These are phyloP conservation scores for Yamadazyma dushanensis DNA, from an alignment of 1,139 yeast species.

Conservation along the genomic window DNA sequence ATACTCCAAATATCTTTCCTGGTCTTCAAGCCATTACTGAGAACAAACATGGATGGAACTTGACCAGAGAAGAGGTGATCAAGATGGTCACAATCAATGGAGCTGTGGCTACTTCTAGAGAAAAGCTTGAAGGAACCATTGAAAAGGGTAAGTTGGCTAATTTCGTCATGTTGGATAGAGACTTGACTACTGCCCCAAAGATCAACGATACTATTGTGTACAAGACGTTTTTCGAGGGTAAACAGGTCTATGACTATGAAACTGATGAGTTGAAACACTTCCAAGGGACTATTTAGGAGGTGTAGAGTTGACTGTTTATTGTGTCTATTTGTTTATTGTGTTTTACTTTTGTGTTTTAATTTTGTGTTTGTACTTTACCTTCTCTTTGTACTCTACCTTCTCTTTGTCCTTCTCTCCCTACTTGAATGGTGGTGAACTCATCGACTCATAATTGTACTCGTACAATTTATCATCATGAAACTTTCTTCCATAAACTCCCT, in stretches of 20 bases:
- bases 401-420: no score
- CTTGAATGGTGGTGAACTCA: constrained; percentile 10
- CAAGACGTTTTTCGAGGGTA: constrained; percentile 23
- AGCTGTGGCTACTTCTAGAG: constrained; percentile 20
- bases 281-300: constrained; percentile 15
- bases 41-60: constrained; percentile 23
- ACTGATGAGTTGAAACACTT: constrained; percentile 22
- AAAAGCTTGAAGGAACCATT: constrained; percentile 19
- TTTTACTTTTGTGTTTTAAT: no score
- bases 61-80: constrained; percentile 20
- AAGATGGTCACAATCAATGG: constrained; percentile 22
- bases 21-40: constrained; percentile 23
- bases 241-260: constrained; percentile 22
- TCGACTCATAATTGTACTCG: constrained; percentile 31
- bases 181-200: constrained; percentile 16
- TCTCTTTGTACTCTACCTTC: no score
- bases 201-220: constrained; percentile 20
- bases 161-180: constrained; percentile 21
- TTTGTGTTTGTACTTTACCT: no score
- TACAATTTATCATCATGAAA: constrained; percentile 30
- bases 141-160: constrained; percentile 21
- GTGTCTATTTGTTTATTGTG: no score
- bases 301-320: background rate
- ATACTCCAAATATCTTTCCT: constrained; percentile 23
- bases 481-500: constrained; percentile 6